Evolutionary conservation across 176 grass and related monocot species (phyloP).

Genomic region (Oryza longistaminata): DNA sequence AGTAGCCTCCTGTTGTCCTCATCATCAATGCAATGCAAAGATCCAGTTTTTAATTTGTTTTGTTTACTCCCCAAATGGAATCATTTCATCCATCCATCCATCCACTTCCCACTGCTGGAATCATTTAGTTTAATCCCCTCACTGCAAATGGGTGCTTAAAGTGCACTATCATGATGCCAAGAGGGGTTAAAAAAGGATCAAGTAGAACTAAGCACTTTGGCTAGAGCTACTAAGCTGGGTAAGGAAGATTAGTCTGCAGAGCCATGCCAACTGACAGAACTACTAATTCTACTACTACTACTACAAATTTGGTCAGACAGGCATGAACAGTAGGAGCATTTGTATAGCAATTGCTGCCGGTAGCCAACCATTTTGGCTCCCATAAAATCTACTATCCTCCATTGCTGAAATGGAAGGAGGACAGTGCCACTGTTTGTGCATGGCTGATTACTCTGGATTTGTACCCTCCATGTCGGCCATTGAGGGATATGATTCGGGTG

Average conservation of each 20-base stretch:
- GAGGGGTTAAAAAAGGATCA: not conserved
- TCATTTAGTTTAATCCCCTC: conserved; percentile 24
- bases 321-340: not conserved
- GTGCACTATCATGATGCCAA: conserved; percentile 24
- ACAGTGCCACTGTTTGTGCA: not conserved
- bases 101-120: not conserved
- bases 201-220: not conserved
- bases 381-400: not conserved
- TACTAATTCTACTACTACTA: not conserved
- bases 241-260: not conserved
- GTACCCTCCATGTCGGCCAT: not conserved
- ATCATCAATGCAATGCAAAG: not conserved
- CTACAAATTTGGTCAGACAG: not conserved
- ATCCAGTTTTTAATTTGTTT: not conserved
- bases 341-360: not conserved
- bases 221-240: not conserved
- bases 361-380: not conserved
- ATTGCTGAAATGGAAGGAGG: not conserved
- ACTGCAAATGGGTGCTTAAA: conserved; percentile 1
- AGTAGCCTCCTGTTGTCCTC: not conserved
- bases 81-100: not conserved
- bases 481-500: not conserved
- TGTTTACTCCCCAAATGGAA: conserved; percentile 15
- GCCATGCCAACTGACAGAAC: not conserved
- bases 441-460: not conserved